Evolutionary conservation across 192 early-diverging fungal genomes (phyloP).

Genomic region (Geranomyces michiganensis): DNA sequence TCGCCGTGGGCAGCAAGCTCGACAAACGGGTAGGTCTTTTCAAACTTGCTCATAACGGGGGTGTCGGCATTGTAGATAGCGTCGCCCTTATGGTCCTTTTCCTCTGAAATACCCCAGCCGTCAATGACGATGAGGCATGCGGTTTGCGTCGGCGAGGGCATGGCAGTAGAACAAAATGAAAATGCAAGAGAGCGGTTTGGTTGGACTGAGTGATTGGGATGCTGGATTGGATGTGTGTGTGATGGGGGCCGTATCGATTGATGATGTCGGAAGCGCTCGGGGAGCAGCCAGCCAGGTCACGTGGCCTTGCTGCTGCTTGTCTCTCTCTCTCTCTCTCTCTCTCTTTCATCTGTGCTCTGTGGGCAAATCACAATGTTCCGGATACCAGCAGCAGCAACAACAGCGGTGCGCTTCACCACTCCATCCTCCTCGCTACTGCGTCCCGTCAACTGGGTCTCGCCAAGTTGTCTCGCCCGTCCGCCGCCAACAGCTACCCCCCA

Average conservation of each 20-base stretch:
- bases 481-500: not conserved
- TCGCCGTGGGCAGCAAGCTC: conserved; percentile 91
- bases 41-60: conserved; percentile 87
- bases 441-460: not conserved
- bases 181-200: too few relatives aligned
- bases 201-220: too few relatives aligned
- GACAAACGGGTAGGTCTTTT: conserved; percentile 69
- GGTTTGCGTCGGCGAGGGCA: conserved; percentile 47
- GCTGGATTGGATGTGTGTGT: too few relatives aligned
- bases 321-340: too few relatives aligned
- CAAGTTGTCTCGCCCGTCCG: not conserved
- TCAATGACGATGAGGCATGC: conserved; percentile 93
- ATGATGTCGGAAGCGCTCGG: too few relatives aligned
- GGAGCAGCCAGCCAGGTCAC: too few relatives aligned
- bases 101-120: conserved; percentile 92
- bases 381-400: too few relatives aligned
- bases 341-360: too few relatives aligned
- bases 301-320: too few relatives aligned
- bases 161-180: not conserved
- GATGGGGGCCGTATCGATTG: too few relatives aligned
- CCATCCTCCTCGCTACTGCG: not conserved
- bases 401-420: too few relatives aligned
- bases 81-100: conserved; percentile 73
- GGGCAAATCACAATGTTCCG: too few relatives aligned
- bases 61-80: conserved; percentile 92